phyloP scores from a whole-genome alignment of 768 basidiomycete genomes.

The Russula brevipes region DNA sequence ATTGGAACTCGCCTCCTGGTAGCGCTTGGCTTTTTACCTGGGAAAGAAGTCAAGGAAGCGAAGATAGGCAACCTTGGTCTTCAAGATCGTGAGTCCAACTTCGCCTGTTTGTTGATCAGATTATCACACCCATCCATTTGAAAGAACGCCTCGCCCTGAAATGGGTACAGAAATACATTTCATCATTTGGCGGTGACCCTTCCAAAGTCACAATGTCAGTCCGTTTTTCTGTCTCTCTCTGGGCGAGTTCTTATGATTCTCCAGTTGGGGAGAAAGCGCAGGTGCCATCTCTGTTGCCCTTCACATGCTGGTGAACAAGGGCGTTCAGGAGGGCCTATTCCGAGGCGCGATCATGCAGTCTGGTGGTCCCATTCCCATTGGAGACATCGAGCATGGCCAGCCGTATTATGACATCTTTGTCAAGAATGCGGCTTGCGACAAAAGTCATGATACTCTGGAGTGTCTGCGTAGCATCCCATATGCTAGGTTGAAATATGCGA shows the following conservation, averaged over 20 bases:
- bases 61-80: constrained; percentile 24
- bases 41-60: constrained; percentile 22
- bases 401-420: constrained; percentile 27
- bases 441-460: constrained; percentile 23
- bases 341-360: constrained; percentile 29
- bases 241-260: not conserved
- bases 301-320: constrained; percentile 29
- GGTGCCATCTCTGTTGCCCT: constrained; percentile 35
- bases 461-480: constrained; percentile 24
- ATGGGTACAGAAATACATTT: constrained; percentile 41
- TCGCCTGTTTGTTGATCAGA: not conserved
- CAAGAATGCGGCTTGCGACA: constrained; percentile 19
- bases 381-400: constrained; percentile 23
- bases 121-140: not conserved
- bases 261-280: constrained; percentile 35
- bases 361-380: constrained; percentile 27
- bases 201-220: constrained; percentile 32
- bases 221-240: no score
- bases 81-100: constrained; percentile 21
- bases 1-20: not conserved
- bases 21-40: constrained; percentile 23
- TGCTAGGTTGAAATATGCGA: constrained; percentile 10
- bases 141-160: constrained; percentile 35
- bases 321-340: constrained; percentile 27
- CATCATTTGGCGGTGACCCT: constrained; percentile 39